phyloP scores from a whole-genome alignment of 176 grass and related monocot species.

The Bromus sterilis region DNA sequence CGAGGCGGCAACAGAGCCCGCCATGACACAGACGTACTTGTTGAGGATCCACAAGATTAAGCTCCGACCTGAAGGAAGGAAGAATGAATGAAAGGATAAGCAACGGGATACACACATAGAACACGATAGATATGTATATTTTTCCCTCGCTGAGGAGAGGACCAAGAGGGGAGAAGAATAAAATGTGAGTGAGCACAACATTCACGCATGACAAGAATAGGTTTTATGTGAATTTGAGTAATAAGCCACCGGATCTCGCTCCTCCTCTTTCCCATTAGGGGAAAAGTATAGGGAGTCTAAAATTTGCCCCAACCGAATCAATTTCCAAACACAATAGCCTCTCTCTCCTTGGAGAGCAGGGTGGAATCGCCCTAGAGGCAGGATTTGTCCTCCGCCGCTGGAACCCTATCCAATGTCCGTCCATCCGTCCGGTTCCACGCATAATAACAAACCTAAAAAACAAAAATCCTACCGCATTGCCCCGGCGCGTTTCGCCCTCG shows the following conservation, averaged over 20 bases:
- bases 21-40: slow-evolving; percentile 32
- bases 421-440: too few species aligned
- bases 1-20: slow-evolving; percentile 43
- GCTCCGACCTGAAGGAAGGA: slow-evolving; percentile 24
- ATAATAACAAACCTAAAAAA: too few species aligned
- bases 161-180: background rate
- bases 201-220: background rate
- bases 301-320: background rate
- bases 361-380: too few species aligned
- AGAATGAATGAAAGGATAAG: background rate
- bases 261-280: background rate
- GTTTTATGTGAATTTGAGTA: background rate
- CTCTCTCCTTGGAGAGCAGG: too few species aligned
- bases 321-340: too few species aligned
- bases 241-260: slow-evolving; percentile 8
- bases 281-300: background rate
- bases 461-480: background rate
- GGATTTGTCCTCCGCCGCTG: too few species aligned
- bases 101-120: background rate
- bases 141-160: background rate
- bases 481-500: background rate
- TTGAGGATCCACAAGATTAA: slow-evolving; percentile 19
- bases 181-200: background rate
- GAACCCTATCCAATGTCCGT: too few species aligned
- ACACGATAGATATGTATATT: background rate